Evolutionary conservation across 495 filamentous ascomycete genomes (phyloP), one percentile per base, ranked within the genome.

Genomic region (Penicillium maclennaniae): DNA sequence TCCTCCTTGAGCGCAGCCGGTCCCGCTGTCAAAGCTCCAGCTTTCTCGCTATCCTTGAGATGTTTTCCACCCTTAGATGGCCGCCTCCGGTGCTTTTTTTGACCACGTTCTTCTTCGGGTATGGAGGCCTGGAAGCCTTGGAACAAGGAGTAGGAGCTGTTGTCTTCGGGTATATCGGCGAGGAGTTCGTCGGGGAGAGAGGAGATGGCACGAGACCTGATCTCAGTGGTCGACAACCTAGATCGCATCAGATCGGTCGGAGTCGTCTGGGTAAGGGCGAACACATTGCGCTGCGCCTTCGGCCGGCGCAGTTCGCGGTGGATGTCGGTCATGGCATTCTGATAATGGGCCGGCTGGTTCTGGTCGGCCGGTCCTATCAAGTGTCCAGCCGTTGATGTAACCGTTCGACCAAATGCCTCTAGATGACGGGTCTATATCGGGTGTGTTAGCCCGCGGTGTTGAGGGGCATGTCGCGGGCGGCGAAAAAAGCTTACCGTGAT

Each of bases 61-160:
- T 91, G 62, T 65, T 88, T 89, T 55, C 85, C 80, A 7, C 85
- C 83, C 54, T 87, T 84, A n/a, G 87, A 87, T 23, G 76, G 74
- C 26, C 80, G 81, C 63, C 87, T 78, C 51, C 83, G 76, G 70
- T 91, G 87, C 65, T 83, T 84, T 68, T 86, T 86, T 49, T 79
- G 78, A 31, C 84, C 81, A 42, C 65, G 71, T 39, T 82, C 78
- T 43, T 84, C 78, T 48, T 97, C 90, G 26, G 92, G 91, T 51
- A 95, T 73, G 46, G 85, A 88, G 27, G 92, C 95, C 72, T 95
- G 84, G 62, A 99, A 99, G 56, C 95, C 93, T 71, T 99, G 87
- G 68, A 99, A 97, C 6, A 99, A 76, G 10, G 91, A 96, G 70
- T 93, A 99, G 21, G 83, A 73, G 68, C 88, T 93, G 42, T 83